Evolutionary conservation across 2,329 filamentous ascomycete genomes (phyloP).

Genomic region (Colletotrichum camelliae): DNA sequence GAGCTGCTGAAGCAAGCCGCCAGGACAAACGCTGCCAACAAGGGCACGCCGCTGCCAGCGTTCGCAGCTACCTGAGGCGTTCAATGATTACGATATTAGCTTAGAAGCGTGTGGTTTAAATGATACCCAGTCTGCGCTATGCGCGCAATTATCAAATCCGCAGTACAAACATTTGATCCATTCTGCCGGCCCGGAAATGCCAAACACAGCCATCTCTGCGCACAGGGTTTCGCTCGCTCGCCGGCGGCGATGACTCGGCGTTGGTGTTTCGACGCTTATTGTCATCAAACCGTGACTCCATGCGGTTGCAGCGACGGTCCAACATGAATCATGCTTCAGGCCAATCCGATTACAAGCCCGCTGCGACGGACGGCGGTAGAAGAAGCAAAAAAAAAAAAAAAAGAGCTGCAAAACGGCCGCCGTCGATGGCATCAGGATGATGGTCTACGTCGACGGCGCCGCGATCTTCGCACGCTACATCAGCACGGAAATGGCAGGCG

Average conservation of each 20-base stretch:
- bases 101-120: background rate
- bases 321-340: background rate
- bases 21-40: background rate
- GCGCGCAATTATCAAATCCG: background rate
- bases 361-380: background rate
- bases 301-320: background rate
- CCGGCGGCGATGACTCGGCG: slow-evolving; percentile 19
- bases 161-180: background rate
- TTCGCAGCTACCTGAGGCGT: background rate
- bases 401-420: background rate
- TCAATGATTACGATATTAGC: background rate
- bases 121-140: slow-evolving; percentile 6
- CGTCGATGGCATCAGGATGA: background rate
- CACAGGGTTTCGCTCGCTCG: slow-evolving; percentile 26
- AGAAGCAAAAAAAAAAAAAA: background rate
- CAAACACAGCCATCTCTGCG: background rate
- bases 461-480: background rate
- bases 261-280: background rate
- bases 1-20: slow-evolving; percentile 4
- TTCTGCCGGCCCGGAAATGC: background rate
- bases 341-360: background rate
- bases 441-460: background rate
- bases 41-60: background rate
- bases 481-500: background rate
- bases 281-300: background rate